Conservation (phyloP, 805 yeast genomes). For the Lachancea quebecensis region DNA sequence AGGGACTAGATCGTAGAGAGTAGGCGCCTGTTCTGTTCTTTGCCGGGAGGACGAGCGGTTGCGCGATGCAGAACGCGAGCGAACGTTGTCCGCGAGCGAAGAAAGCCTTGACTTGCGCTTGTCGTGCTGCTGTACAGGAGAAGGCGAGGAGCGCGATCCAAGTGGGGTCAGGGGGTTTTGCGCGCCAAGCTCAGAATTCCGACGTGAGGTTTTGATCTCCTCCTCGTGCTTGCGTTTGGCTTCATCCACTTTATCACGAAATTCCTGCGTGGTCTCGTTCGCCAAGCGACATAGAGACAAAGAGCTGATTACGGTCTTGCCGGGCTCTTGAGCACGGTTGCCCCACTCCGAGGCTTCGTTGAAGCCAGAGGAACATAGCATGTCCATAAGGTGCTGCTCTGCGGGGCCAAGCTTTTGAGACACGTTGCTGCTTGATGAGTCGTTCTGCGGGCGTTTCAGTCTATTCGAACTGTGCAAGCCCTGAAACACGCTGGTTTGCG, state of each 20-base stretch:
- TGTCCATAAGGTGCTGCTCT: constrained; percentile 88
- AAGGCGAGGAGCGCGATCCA: constrained; percentile 3
- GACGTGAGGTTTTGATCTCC: constrained; percentile 9
- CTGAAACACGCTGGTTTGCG: constrained; percentile 58
- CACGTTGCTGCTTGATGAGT: background rate
- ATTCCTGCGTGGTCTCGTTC: constrained; percentile 35
- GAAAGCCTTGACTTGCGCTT: constrained; percentile 53
- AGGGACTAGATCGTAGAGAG: constrained; percentile 29
- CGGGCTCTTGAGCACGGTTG: constrained; percentile 78
- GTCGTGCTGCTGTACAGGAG: constrained; percentile 22
- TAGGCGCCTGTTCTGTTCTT: constrained; percentile 33
- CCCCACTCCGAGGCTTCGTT: constrained; percentile 71
- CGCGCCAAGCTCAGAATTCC: constrained; percentile 1
- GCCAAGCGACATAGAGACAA: constrained; percentile 38
- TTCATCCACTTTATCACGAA: constrained; percentile 21
- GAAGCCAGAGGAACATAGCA: constrained; percentile 90
- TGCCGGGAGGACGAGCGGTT: constrained; percentile 35
- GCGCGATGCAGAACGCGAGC: constrained; percentile 54
- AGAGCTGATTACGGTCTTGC: constrained; percentile 80
- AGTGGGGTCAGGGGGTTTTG: constrained; percentile 6
- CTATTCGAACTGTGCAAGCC: constrained; percentile 48
- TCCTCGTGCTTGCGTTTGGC: constrained; percentile 22
- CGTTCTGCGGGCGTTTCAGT: constrained; percentile 19
- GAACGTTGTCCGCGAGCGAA: constrained; percentile 50
- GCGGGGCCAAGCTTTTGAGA: constrained; percentile 61